phyloP scores from a whole-genome alignment of 2,329 filamentous ascomycete genomes.

The Ophiosphaerella herpotricha region DNA sequence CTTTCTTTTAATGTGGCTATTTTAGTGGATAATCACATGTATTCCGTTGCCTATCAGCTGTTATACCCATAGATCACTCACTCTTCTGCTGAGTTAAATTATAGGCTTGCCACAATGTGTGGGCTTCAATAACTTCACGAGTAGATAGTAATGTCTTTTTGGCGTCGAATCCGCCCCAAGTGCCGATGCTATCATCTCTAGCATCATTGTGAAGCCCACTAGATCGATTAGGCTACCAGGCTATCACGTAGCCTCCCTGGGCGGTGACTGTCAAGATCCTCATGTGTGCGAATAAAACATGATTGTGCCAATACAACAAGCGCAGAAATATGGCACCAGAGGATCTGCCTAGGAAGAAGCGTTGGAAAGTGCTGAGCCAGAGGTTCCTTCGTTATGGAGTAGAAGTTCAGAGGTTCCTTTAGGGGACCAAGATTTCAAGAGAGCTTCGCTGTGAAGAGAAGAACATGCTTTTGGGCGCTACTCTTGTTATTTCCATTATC shows the following conservation, averaged over 20 bases:
- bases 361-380: slow-evolving; percentile 14
- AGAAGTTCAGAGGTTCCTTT: slow-evolving; percentile 25
- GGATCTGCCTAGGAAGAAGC: slow-evolving; percentile 10
- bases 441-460: slow-evolving; percentile 27
- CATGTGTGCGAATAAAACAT: too few species aligned
- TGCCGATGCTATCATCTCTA: too few species aligned
- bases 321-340: slow-evolving; percentile 6
- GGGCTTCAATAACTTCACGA: not conserved
- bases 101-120: slow-evolving; percentile 2
- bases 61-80: slow-evolving; percentile 2
- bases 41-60: slow-evolving; percentile 43
- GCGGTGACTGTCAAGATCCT: too few species aligned
- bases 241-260: too few species aligned
- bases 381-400: slow-evolving; percentile 15
- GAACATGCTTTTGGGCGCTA: slow-evolving; percentile 13
- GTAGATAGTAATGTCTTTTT: not conserved
- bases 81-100: not conserved
- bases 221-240: too few species aligned
- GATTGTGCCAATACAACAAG: not conserved
- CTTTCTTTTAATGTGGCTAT: slow-evolving; percentile 40
- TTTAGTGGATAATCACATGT: slow-evolving; percentile 40
- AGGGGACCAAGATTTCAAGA: slow-evolving; percentile 15
- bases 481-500: slow-evolving; percentile 33
- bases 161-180: too few species aligned
- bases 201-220: too few species aligned